A percentile compares a stretch with the other conserved stretches of the same genome.
phyloP scores from a whole-genome alignment of 345 rosid species.

The Excoecaria agallocha region DNA sequence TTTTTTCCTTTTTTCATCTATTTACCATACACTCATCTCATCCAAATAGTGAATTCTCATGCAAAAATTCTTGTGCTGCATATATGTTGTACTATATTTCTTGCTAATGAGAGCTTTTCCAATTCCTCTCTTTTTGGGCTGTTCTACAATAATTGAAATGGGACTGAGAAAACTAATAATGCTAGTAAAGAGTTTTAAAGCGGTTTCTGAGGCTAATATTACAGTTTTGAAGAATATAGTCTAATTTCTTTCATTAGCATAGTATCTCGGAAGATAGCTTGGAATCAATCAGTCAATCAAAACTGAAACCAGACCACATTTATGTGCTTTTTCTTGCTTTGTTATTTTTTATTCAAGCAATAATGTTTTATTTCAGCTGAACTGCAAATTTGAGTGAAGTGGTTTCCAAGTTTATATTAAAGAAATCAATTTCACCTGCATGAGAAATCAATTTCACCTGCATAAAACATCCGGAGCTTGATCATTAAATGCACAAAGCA shows the following conservation, averaged over 20 bases:
- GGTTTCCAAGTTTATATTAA: not conserved
- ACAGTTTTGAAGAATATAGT: not conserved
- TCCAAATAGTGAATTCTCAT: not conserved
- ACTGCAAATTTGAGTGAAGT: not conserved
- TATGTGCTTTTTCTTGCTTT: not conserved
- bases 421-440: not conserved
- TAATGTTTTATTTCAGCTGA: not conserved
- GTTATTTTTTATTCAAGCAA: not conserved
- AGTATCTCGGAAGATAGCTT: not conserved
- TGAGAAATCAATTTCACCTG: not conserved
- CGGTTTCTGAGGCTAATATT: not conserved
- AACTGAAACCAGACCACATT: not conserved
- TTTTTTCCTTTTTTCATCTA: not conserved
- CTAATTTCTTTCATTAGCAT: not conserved
- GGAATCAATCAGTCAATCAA: not conserved
- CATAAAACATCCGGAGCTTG: not conserved
- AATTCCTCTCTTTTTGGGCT: not conserved
- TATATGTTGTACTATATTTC: not conserved
- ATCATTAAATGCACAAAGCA: not conserved
- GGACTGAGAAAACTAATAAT: not conserved
- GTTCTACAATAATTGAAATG: not conserved
- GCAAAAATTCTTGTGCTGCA: not conserved
- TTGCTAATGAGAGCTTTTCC: not conserved
- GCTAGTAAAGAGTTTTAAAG: not conserved
- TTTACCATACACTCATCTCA: not conserved